phyloP scores from a whole-genome alignment of 1,139 yeast genomes.

The Suhomyces guaymorum region DNA sequence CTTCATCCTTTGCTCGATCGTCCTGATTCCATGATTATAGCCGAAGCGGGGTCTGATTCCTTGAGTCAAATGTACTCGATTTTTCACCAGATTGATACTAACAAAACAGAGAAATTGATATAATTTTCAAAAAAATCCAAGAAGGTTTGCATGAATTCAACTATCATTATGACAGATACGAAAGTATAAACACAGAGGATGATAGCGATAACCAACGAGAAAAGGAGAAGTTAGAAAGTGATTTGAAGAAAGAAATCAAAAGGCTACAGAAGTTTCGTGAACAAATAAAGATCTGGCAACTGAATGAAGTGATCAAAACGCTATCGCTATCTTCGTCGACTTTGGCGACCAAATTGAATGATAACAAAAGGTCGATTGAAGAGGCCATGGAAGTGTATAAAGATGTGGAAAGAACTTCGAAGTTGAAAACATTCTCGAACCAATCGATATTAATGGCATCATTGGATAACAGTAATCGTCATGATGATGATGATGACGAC shows the following conservation, averaged over 20 bases:
- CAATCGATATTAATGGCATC: slow-evolving; percentile 51
- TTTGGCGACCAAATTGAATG: slow-evolving; percentile 33
- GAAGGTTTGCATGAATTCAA: slow-evolving; percentile 36
- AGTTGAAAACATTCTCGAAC: slow-evolving; percentile 49
- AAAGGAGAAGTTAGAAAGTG: slow-evolving; percentile 27
- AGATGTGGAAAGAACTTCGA: slow-evolving; percentile 47
- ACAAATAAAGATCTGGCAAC: slow-evolving; percentile 35
- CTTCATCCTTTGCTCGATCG: too few relatives aligned
- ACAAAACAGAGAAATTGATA: slow-evolving; percentile 26
- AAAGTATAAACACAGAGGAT: slow-evolving; percentile 31
- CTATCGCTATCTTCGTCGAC: slow-evolving; percentile 17
- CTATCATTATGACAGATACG: slow-evolving; percentile 48
- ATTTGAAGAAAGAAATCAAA: slow-evolving; percentile 30
- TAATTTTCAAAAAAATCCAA: slow-evolving; percentile 30
- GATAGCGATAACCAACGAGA: slow-evolving; percentile 33
- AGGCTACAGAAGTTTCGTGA: slow-evolving; percentile 31
- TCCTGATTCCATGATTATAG: not conserved
- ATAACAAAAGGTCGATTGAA: slow-evolving; percentile 44
- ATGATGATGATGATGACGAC: slow-evolving; percentile 23
- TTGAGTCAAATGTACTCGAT: not conserved
- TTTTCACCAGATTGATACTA: slow-evolving; percentile 8
- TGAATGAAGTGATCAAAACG: slow-evolving; percentile 41
- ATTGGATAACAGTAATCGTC: slow-evolving; percentile 29
- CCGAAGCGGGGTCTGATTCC: not conserved
- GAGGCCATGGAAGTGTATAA: slow-evolving; percentile 53